Base-by-base conservation (phyloP, 108 stramenopile species). In the Nitzschia sp. region DNA sequence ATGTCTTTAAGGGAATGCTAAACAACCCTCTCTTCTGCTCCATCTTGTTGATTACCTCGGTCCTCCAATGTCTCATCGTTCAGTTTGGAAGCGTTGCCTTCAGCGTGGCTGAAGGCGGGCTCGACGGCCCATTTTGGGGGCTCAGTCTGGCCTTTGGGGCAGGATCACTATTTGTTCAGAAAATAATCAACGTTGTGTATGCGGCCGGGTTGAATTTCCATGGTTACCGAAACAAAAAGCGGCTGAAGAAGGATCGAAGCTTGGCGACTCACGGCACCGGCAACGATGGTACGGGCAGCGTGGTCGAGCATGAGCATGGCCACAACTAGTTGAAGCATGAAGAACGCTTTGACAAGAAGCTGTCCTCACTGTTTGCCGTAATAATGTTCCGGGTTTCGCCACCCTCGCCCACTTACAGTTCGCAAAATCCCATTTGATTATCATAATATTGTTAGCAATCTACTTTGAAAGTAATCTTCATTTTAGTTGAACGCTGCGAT, bases 51-150 rank as follows among this genome's bases (percentile, higher is more conserved):
- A 46, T 82, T 33, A 97, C 97, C 19, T 72, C 94, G 19, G 72
- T 81, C 23, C 68, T 91, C 25, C 98, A 99, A 83, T 82, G 82
- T 59, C 51, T 97, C 31, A 95, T 98, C 68, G 97, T 99, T 13
- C 65, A 97, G 67, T 92, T 86, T 66, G 98, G 97, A 13, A 88
- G 93, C 0, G 70, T 88, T 31, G 86, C 92, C 0, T 82, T 91
- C 59, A 71, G 79, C 46, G 91, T 92, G 17, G 46, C 70, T 9
- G 85, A 87, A 24, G 85, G 49, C 29, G 91, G 91, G 21, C 76
- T 92, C 1, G 25, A 25, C 26, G 68, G 56, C 11, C 57, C 74
- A 54, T 78, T 72, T 36, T 89, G 87, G 86, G 75, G 56, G 21
- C 28, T 84, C 0, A 76, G 80, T 33, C 51, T 88, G 42, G 56